Evolutionary conservation across 305 asterid species (phyloP), one percentile per base, ranked within the genome.

Genomic region (Fraxinus ornus): DNA sequence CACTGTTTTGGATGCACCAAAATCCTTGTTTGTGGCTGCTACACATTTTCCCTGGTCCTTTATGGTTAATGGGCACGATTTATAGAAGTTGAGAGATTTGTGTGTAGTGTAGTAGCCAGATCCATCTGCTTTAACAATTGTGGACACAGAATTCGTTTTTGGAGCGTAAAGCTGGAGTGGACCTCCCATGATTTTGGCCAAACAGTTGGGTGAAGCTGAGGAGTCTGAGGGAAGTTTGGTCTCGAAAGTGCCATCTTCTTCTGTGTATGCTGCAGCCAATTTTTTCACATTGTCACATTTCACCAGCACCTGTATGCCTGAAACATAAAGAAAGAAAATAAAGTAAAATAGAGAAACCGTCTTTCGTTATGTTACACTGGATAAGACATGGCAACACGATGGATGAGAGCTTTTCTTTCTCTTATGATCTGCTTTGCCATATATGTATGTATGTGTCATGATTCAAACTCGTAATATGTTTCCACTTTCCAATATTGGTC

Each of bases 131-230:
- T 77, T 83, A 8, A 80, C 83, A 82, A 94, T 47, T 39, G n/a
- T 79, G 7, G 89, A 28, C 5, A 85, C 8, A 0, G 85, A 68
- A 75, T 90, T 72, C 73, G 84, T 83, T 22, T 79, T 83, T 24
- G 90, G 75, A 68, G 84, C 47, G 80, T 86, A 94, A 32, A 94
- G 88, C 82, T 87, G 91, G 47, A 82, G 70, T n/a, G 97, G 91
- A 47, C 97, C 98, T 82, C 99, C 99, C 86, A 92, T 85, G 76
- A 94, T 91, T 91, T 88, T 93, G 78, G 95, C 96, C 86, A 76
- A 35, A 85, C 99, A 95, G 80, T 87, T 86, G 3, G 75, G 32
- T 1, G 94, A 77, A 70, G 85, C 57, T 8, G 60, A 3, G 71
- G 55, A 13, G 15, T 88, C 95, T 9, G 85, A 82, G 1, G 94